A percentile compares a stretch with the other conserved stretches of the same genome.
Evolutionary conservation across 2,329 filamentous ascomycete species (phyloP).

Genomic region (Intubia oerlemansii): DNA sequence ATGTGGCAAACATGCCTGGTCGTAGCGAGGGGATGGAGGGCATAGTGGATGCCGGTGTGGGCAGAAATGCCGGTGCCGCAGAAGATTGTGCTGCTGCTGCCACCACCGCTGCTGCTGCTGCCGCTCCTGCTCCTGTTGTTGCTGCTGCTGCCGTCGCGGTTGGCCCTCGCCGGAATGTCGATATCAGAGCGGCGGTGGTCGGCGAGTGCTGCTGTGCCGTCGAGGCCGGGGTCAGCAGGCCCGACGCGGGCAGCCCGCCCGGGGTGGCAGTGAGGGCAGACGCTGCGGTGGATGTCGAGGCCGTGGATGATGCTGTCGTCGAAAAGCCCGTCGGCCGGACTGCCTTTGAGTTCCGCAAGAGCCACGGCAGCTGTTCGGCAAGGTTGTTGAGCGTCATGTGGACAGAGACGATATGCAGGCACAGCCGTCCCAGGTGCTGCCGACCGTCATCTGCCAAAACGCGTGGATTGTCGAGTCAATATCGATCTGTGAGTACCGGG

Average conservation of each 20-base stretch:
- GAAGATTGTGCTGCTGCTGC: too few species aligned
- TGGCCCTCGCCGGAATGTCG: conserved; percentile 3
- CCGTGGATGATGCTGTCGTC: neutral
- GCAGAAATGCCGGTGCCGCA: too few species aligned
- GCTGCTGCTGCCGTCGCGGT: conserved; percentile 12
- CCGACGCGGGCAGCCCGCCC: too few species aligned
- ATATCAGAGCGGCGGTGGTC: conserved; percentile 2
- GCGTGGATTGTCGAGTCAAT: too few species aligned
- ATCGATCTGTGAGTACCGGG: too few species aligned
- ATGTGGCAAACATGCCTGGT: too few species aligned
- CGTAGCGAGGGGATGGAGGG: too few species aligned
- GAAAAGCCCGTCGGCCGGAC: neutral
- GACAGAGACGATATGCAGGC: conserved; percentile 21
- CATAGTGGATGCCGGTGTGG: too few species aligned
- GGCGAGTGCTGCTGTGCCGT: conserved; percentile 1
- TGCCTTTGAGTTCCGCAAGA: conserved; percentile 25
- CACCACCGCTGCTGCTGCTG: neutral
- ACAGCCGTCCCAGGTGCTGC: conserved; percentile 11
- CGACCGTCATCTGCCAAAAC: conserved; percentile 9
- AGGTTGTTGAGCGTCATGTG: conserved; percentile 45
- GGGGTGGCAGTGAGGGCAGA: too few species aligned
- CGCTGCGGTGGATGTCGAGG: too few species aligned
- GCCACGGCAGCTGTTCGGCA: conserved; percentile 33
- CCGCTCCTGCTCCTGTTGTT: conserved; percentile 1
- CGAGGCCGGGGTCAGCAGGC: conserved; percentile 1